These are phyloP conservation scores for Staphylotrichum longicolle DNA, from an alignment of 495 filamentous ascomycete species.

Conservation along the genomic window DNA sequence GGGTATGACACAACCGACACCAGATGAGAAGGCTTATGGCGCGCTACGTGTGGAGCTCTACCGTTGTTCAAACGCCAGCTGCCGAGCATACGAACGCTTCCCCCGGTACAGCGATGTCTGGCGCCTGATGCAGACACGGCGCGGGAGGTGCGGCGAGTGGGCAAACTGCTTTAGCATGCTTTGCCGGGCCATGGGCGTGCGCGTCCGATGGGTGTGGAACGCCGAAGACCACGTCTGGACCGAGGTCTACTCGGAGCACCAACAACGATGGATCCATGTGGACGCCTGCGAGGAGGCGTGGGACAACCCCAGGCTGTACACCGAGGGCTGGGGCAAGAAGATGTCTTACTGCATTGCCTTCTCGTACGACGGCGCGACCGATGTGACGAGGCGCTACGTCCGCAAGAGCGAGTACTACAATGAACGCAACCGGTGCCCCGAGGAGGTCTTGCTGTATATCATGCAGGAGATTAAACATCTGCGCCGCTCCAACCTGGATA, in stretches of 20 bases:
- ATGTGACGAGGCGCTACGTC: conserved; percentile 94
- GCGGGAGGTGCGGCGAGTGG: conserved; percentile 92
- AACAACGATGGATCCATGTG: conserved; percentile 94
- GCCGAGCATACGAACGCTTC: conserved; percentile 79
- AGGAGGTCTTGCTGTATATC: conserved; percentile 86
- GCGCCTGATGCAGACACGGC: conserved; percentile 79
- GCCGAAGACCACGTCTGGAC: conserved; percentile 97
- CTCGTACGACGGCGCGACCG: conserved; percentile 88
- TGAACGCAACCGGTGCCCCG: conserved; percentile 70
- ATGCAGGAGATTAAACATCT: conserved; percentile 83
- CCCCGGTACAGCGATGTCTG: conserved; percentile 96
- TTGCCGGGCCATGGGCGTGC: conserved; percentile 83
- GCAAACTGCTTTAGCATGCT: conserved; percentile 99
- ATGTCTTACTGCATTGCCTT: conserved; percentile 97
- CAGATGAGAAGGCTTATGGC: conserved; percentile 84
- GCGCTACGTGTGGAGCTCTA: conserved; percentile 87
- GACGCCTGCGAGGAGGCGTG: conserved; percentile 92
- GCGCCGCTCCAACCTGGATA: conserved; percentile 72
- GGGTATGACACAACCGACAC: conserved; percentile 77
- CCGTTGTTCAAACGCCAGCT: conserved; percentile 68
- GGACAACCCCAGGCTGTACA: conserved; percentile 91
- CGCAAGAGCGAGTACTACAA: conserved; percentile 73
- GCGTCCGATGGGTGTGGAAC: conserved; percentile 98
- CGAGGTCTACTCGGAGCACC: conserved; percentile 92
- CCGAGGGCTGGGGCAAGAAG: conserved; percentile 92